Evolutionary conservation across 768 basidiomycete genomes (phyloP).

Genomic region (Psilocybe tampanensis): DNA sequence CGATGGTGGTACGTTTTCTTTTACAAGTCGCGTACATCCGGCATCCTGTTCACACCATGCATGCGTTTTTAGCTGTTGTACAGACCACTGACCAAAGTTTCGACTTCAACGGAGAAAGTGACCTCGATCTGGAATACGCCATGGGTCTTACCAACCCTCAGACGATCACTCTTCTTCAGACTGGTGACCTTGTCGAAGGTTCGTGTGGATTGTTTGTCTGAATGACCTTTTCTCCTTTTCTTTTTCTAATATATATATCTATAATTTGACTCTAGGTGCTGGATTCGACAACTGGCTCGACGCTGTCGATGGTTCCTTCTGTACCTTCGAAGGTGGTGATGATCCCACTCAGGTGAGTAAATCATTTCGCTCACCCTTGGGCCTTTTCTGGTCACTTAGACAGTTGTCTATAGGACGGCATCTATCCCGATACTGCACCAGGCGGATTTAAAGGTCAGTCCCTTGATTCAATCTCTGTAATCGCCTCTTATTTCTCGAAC

Average conservation of each 20-base stretch:
- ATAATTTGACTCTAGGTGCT: slow-evolving; percentile 34
- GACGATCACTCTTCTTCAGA: slow-evolving; percentile 44
- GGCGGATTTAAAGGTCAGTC: slow-evolving; percentile 28
- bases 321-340: slow-evolving; percentile 47
- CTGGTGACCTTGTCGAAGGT: slow-evolving; percentile 45
- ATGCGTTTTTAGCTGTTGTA: slow-evolving; percentile 42
- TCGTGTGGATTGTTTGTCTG: neutral
- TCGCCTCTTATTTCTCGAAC: no score
- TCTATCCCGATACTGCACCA: slow-evolving; percentile 22
- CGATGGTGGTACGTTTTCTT: slow-evolving; percentile 31
- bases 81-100: slow-evolving; percentile 46
- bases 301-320: slow-evolving; percentile 47
- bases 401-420: slow-evolving; percentile 14
- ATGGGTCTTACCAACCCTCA: slow-evolving; percentile 47
- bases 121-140: slow-evolving; percentile 59
- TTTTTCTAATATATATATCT: no score
- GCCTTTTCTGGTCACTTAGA: neutral
- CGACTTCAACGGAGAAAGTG: slow-evolving; percentile 54
- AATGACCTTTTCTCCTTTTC: neutral
- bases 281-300: slow-evolving; percentile 51
- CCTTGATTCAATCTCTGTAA: no score
- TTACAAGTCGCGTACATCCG: no score
- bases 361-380: neutral
- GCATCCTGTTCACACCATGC: neutral
- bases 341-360: slow-evolving; percentile 36